phyloP scores from a whole-genome alignment of 768 basidiomycete genomes.

The Pisolithus tinctorius region DNA sequence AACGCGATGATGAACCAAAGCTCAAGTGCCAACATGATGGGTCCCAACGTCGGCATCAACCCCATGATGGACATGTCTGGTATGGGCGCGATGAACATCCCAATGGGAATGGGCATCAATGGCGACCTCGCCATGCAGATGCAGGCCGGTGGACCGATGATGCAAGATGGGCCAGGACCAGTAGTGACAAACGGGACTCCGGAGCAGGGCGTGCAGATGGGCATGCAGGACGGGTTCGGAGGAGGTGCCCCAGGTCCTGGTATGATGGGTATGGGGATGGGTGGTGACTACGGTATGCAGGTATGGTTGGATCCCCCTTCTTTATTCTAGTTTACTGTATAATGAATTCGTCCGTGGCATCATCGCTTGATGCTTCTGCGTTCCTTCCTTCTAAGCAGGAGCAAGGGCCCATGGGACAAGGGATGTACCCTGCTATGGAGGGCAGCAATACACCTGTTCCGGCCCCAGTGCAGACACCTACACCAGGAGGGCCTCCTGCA shows the following conservation, averaged over 20 bases:
- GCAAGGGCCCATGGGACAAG: conserved; percentile 54
- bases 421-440: conserved; percentile 65
- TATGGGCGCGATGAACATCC: conserved; percentile 52
- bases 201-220: conserved; percentile 33
- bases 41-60: conserved; percentile 40
- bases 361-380: conserved; percentile 12
- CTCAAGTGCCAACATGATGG: conserved; percentile 52
- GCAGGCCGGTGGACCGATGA: conserved; percentile 44
- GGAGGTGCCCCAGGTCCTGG: conserved; percentile 38
- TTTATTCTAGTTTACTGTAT: conserved; percentile 27
- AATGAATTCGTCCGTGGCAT: conserved; percentile 29
- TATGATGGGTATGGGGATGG: conserved; percentile 70
- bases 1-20: conserved; percentile 69
- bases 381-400: conserved; percentile 36
- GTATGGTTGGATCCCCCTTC: conserved; percentile 35
- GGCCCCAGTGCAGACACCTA: conserved; percentile 30
- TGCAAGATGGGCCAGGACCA: conserved; percentile 42
- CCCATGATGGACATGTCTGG: conserved; percentile 79
- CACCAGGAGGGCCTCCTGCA: conserved; percentile 22
- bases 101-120: conserved; percentile 53
- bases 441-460: conserved; percentile 42
- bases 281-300: conserved; percentile 68
- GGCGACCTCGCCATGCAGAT: conserved; percentile 58
- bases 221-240: conserved; percentile 36
- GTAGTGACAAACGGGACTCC: conserved; percentile 32